Percentiles rank a stretch among this genome's conserved stretches.
phyloP scores from a whole-genome alignment of 1,139 yeast species.

The Zygosaccharomyces sapae region DNA sequence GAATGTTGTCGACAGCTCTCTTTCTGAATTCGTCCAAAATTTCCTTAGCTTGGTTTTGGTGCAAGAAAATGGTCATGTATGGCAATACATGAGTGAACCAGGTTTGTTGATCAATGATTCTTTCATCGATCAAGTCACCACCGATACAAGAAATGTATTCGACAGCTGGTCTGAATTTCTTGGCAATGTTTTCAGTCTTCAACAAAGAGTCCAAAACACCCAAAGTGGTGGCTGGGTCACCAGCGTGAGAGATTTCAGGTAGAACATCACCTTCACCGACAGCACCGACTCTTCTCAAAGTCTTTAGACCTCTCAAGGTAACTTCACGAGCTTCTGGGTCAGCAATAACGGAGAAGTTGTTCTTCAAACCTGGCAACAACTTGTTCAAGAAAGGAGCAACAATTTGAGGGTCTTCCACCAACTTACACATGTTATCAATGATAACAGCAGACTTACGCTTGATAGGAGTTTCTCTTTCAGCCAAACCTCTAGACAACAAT shows the following conservation, averaged over 20 bases:
- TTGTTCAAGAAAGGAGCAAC: slow-evolving; percentile 98
- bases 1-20: slow-evolving; percentile 96
- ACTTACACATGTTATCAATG: slow-evolving; percentile 99
- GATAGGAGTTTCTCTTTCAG: slow-evolving; percentile 98
- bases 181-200: slow-evolving; percentile 57
- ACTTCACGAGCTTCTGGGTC: slow-evolving; percentile 99
- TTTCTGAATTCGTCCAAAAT: slow-evolving; percentile 92
- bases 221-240: slow-evolving; percentile 86
- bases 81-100: slow-evolving; percentile 89
- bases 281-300: slow-evolving; percentile 98
- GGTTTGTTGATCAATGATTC: slow-evolving; percentile 86
- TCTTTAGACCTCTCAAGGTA: slow-evolving; percentile 93
- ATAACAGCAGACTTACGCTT: slow-evolving; percentile 99
- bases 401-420: slow-evolving; percentile 99
- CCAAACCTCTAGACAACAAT: slow-evolving; percentile 97
- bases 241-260: slow-evolving; percentile 97
- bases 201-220: slow-evolving; percentile 73
- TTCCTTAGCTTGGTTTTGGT: slow-evolving; percentile 87
- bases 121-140: slow-evolving; percentile 98
- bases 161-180: slow-evolving; percentile 74
- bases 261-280: slow-evolving; percentile 82
- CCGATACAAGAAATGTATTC: slow-evolving; percentile 91
- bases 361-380: slow-evolving; percentile 92
- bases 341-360: slow-evolving; percentile 92
- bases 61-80: slow-evolving; percentile 92